Conservation (phyloP, 2,329 filamentous ascomycete genomes). For the Curvularia spicifera region DNA sequence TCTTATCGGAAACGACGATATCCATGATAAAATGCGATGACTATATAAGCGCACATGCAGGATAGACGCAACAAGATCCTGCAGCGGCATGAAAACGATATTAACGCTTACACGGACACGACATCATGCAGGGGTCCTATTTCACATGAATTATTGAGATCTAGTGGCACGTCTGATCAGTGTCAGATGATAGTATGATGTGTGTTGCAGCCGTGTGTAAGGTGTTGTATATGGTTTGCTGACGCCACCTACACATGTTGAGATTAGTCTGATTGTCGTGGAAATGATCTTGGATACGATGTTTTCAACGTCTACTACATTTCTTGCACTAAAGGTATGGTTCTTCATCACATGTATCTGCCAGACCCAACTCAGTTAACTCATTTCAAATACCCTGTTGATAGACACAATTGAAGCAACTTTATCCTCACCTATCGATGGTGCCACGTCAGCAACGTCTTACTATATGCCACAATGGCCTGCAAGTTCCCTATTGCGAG, state of each 20-base stretch:
- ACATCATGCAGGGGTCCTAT: slow-evolving; percentile 6
- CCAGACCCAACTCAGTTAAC: not conserved
- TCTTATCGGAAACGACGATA: not conserved
- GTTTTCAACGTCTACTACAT: not conserved
- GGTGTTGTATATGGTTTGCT: not conserved
- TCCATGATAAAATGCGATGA: not conserved
- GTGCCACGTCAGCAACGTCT: not conserved
- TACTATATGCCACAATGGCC: not conserved
- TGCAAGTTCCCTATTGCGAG: not conserved
- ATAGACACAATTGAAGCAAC: not conserved
- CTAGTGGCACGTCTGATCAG: not conserved
- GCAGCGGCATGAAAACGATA: not conserved
- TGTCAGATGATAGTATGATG: slow-evolving; percentile 5
- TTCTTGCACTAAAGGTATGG: not conserved
- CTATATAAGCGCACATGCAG: not conserved
- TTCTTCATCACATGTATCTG: not conserved
- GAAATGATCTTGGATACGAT: slow-evolving; percentile 3
- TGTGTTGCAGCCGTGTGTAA: not conserved
- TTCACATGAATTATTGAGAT: slow-evolving; percentile 1
- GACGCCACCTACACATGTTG: not conserved
- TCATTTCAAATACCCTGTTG: not conserved
- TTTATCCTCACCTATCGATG: not conserved
- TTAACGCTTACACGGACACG: not conserved
- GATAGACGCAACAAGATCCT: not conserved
- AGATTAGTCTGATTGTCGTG: not conserved